Percentiles rank a stretch among this genome's conserved stretches.
Conservation (phyloP, 371 early-diverging fungal genomes). For the Fennellomyces sp. region DNA sequence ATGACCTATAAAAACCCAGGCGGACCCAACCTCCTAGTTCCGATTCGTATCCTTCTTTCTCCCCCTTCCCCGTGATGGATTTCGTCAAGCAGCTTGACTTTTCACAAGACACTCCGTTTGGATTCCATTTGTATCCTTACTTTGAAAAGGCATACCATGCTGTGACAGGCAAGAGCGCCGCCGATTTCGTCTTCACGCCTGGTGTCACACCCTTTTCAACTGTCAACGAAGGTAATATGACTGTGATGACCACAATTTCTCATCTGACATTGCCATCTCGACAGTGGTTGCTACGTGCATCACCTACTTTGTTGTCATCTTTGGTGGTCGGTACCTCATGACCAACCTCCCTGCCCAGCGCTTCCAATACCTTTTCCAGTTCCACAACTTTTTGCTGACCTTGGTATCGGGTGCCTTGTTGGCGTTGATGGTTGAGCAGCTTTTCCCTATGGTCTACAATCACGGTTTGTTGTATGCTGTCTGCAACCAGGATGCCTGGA, state of each 20-base stretch:
- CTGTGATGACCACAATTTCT: neutral
- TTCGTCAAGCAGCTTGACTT: constrained; percentile 19
- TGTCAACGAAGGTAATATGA: constrained; percentile 48
- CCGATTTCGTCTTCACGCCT: constrained; percentile 20
- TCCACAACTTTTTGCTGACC: constrained; percentile 78
- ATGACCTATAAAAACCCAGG: too few relatives aligned
- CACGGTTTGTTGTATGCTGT: constrained; percentile 72
- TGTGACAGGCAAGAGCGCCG: constrained; percentile 21
- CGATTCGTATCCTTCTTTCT: neutral
- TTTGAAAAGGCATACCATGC: constrained; percentile 27
- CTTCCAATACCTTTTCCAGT: constrained; percentile 65
- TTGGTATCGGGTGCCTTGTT: constrained; percentile 65
- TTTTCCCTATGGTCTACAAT: constrained; percentile 60
- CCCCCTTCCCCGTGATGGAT: constrained; percentile 6
- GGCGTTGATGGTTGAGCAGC: constrained; percentile 69
- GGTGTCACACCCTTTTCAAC: constrained; percentile 34
- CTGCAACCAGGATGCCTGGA: constrained; percentile 69
- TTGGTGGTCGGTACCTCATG: constrained; percentile 73
- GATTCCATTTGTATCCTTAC: constrained; percentile 20
- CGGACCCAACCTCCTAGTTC: neutral
- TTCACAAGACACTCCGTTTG: constrained; percentile 27
- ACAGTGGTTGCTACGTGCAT: constrained; percentile 51
- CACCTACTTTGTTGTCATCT: constrained; percentile 71
- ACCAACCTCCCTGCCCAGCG: constrained; percentile 59
- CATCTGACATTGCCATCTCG: neutral